A percentile compares a stretch with the other conserved stretches of the same genome.
Evolutionary conservation across 192 early-diverging fungal genomes (phyloP).

Genomic region (Dissophora ornata): DNA sequence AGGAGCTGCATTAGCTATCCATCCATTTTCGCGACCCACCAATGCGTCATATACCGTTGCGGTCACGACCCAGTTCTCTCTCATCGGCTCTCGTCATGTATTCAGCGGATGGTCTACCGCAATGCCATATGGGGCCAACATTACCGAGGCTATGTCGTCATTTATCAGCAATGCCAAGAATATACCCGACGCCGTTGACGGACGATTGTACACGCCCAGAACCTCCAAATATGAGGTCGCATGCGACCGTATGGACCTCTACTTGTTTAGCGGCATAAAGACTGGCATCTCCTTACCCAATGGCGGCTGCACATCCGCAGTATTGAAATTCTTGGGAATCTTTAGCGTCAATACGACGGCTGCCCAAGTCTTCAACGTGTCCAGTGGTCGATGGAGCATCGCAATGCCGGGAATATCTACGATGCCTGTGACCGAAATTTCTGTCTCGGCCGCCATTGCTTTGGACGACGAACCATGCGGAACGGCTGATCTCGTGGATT

Average conservation of each 20-base stretch:
- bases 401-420: too few species aligned
- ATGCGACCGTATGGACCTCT: slow-evolving; percentile 3
- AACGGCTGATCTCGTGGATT: too few species aligned
- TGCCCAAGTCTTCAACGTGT: not conserved
- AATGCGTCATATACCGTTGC: too few species aligned
- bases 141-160: not conserved
- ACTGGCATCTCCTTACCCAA: not conserved
- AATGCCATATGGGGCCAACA: not conserved
- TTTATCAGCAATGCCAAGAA: slow-evolving; percentile 4
- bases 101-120: not conserved
- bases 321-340: too few species aligned
- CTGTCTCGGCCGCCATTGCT: too few species aligned
- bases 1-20: not conserved
- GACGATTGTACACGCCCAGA: not conserved
- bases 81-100: too few species aligned
- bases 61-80: not conserved
- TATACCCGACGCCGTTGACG: not conserved
- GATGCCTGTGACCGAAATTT: too few species aligned
- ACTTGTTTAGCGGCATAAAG: not conserved
- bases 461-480: too few species aligned
- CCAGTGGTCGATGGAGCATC: slow-evolving; percentile 4
- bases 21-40: not conserved
- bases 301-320: not conserved
- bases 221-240: not conserved
- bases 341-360: too few species aligned